phyloP scores from a whole-genome alignment of 169 alveolate species.

The Eimeria tenella region DNA sequence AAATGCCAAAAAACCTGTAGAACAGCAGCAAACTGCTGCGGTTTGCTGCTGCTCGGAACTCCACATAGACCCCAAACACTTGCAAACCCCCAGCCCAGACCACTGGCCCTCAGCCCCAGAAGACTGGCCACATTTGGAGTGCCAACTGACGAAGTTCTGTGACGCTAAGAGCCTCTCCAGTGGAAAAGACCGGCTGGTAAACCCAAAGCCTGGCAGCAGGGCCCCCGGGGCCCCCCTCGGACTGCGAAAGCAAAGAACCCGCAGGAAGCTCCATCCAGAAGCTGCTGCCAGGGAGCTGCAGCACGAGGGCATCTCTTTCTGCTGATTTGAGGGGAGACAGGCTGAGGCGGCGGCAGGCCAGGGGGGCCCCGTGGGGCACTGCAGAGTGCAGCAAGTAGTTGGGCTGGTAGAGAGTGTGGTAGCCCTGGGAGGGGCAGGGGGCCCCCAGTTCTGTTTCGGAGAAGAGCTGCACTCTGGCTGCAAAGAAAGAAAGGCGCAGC shows the following conservation, averaged over 20 bases:
- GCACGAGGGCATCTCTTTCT: slow-evolving; percentile 53
- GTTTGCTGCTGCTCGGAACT: too few species aligned
- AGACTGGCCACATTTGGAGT: too few species aligned
- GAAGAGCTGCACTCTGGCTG: slow-evolving; percentile 5
- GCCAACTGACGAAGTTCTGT: slow-evolving; percentile 32
- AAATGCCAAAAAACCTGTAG: background rate
- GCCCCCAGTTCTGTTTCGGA: slow-evolving; percentile 37
- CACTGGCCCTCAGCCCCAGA: too few species aligned
- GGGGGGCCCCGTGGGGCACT: slow-evolving; percentile 13
- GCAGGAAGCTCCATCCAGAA: slow-evolving; percentile 64
- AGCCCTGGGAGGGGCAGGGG: slow-evolving; percentile 52
- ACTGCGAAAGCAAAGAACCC: slow-evolving; percentile 18
- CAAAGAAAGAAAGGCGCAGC: background rate
- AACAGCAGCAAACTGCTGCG: too few species aligned
- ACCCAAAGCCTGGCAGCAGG: background rate
- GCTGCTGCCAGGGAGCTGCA: slow-evolving; percentile 45
- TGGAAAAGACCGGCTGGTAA: slow-evolving; percentile 32
- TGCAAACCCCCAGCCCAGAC: too few species aligned
- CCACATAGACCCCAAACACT: too few species aligned
- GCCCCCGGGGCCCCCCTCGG: background rate
- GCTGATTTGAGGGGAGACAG: background rate
- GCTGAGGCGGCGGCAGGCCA: slow-evolving; percentile 18
- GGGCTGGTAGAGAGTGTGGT: slow-evolving; percentile 8
- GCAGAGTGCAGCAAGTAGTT: slow-evolving; percentile 36
- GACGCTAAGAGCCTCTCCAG: background rate